These are phyloP conservation scores for Yamagishiella unicocca DNA, from an alignment of 139 green algal species.

Conservation along the genomic window DNA sequence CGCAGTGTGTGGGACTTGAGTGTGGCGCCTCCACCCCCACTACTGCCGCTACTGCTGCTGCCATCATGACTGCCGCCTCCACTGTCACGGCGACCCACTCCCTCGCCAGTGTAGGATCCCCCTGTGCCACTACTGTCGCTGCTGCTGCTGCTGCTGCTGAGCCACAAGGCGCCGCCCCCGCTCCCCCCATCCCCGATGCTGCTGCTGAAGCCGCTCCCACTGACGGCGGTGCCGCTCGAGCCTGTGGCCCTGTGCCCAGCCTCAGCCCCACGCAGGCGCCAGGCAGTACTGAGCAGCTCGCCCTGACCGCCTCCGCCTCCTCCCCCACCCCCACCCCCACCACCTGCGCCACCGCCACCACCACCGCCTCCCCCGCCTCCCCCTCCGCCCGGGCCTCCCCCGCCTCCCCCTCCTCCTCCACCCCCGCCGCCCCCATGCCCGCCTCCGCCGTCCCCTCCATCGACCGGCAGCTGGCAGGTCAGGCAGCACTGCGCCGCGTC, in stretches of 20 bases:
- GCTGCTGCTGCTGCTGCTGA: neutral
- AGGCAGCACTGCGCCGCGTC: neutral
- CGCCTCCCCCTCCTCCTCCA: neutral
- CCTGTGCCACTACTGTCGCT: neutral
- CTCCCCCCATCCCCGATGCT: neutral
- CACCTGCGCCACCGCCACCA: neutral
- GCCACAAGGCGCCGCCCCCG: neutral
- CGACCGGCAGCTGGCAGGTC: slow-evolving; percentile 38
- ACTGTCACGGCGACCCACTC: neutral
- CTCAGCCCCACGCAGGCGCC: neutral
- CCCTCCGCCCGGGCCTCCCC: neutral
- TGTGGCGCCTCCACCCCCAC: too few species aligned
- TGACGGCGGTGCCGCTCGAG: neutral
- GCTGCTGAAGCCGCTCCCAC: neutral
- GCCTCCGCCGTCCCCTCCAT: neutral
- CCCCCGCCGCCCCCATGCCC: neutral
- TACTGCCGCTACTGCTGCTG: neutral
- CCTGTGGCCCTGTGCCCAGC: neutral
- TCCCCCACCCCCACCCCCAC: neutral
- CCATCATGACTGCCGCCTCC: neutral
- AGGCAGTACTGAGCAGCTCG: neutral
- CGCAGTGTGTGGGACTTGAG: neutral
- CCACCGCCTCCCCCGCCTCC: slow-evolving; percentile 6
- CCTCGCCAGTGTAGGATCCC: neutral
- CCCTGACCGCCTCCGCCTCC: neutral